phyloP scores from a whole-genome alignment of 257 asterid genomes.

The Striga asiatica region DNA sequence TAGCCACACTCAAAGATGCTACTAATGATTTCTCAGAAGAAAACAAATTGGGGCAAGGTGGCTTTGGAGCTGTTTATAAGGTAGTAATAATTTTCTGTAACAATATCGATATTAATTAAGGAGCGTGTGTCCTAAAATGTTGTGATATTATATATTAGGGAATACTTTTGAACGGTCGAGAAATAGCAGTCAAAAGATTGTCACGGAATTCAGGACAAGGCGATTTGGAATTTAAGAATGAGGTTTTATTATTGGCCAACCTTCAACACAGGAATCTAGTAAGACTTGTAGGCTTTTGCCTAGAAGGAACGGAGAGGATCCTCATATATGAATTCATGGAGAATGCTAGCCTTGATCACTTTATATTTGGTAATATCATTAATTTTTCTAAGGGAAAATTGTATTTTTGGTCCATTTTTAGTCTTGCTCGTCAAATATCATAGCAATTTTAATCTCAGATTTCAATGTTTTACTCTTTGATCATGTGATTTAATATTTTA shows the following conservation, averaged over 20 bases:
- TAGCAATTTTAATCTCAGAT: no score
- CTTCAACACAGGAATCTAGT: conserved; percentile 26
- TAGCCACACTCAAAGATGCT: conserved; percentile 16
- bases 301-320: conserved; percentile 3
- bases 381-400: no score
- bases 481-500: no score
- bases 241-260: conserved; percentile 14
- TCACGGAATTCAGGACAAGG: conserved; percentile 16
- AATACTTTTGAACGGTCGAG: conserved; percentile 3
- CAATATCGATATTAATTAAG: no score
- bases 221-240: conserved; percentile 13
- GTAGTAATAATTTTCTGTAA: neutral
- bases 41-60: conserved; percentile 30
- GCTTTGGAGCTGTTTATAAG: conserved; percentile 29
- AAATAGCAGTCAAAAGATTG: conserved; percentile 26
- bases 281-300: conserved; percentile 17
- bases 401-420: neutral
- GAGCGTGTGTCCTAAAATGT: no score
- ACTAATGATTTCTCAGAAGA: conserved; percentile 21
- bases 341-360: conserved; percentile 18
- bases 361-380: conserved; percentile 23
- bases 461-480: no score
- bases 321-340: conserved; percentile 14
- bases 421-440: no score
- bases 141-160: no score